Base-by-base conservation (phyloP, 148 eudicot genomes). In the Diospyros kaki region DNA sequence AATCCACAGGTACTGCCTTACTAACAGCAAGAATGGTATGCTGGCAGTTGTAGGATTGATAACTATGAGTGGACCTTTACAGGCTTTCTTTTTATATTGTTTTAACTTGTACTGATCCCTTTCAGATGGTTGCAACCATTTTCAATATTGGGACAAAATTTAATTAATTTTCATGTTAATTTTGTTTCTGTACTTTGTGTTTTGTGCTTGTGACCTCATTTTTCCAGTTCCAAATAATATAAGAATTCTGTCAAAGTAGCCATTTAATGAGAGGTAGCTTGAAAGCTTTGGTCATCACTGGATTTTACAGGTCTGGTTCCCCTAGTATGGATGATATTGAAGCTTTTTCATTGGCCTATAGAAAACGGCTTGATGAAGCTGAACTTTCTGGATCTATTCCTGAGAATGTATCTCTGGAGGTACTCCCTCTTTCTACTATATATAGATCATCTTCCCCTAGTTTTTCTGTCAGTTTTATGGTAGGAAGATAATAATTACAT, bases 261-360 rank as follows among this genome's bases (percentile, higher is more conserved):
- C 42, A 40, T 52, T 1, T 54, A 17, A 45, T 17, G 12, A 50
- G 72, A 9, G 17, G 41, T 50, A 62, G 64, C 69, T 78, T 39
- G 45, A 72, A 61, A 64, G 72, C 55, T 67, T 58, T 44, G 7
- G 44, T 40, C 48, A 58, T 39, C 68, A 68, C 65, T 65, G 56
- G 53, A 42, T 50, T 79, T 72, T 62, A 58, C 90, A 94, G 98
- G 79, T 94, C 90, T 39, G 93, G 97, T 72, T 94, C 98, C 79
- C 98, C 94, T 9, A 78, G 42, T 77, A 84, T 94, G 82, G 45
- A 46, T 51, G 98, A 94, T 79, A 83, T 94, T 74, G 97, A 94
- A 86, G 91, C 84, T 76, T 94, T 94, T 81, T 77, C 94, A 61
- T 42, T 76, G 45, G 86, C 90, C 53, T 94, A 89, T 75, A 65